A percentile compares a stretch with the other conserved stretches of the same genome.
Evolutionary conservation across 352 stramenopile species (phyloP).

Genomic region (Phytophthora cactorum): DNA sequence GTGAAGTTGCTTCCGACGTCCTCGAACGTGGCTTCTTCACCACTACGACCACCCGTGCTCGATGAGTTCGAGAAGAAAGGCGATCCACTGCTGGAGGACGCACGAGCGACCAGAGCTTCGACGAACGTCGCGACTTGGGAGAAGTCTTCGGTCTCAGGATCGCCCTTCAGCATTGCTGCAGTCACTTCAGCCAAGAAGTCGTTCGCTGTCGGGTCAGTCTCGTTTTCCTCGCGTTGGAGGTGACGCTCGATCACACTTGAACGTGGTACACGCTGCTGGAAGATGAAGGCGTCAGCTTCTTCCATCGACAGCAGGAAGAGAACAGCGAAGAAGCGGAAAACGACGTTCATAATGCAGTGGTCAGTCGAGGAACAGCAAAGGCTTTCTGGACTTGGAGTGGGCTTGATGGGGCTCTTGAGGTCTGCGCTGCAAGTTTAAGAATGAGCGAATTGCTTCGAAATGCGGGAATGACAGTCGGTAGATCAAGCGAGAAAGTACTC

Average conservation of each 20-base stretch:
- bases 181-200: conserved; percentile 14
- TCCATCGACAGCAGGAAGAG: conserved; percentile 10
- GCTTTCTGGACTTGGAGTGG: neutral
- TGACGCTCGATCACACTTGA: conserved; percentile 2
- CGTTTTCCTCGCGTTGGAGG: conserved; percentile 14
- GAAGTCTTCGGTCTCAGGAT: conserved; percentile 6
- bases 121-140: conserved; percentile 16
- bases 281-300: conserved; percentile 1
- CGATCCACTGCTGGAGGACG: neutral
- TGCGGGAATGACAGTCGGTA: neutral
- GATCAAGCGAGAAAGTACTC: conserved; percentile 24
- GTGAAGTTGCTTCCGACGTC: conserved; percentile 8
- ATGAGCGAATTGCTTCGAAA: conserved; percentile 4
- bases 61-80: conserved; percentile 15
- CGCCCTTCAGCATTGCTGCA: neutral
- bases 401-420: conserved; percentile 11
- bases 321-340: conserved; percentile 7
- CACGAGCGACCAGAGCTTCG: conserved; percentile 10
- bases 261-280: conserved; percentile 4
- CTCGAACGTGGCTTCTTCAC: conserved; percentile 3
- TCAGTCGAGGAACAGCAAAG: neutral
- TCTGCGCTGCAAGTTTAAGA: conserved; percentile 10
- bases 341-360: conserved; percentile 15
- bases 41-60: neutral
- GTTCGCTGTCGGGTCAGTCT: neutral